phyloP scores from a whole-genome alignment of 805 yeast genomes.

The Metschnikowia lunata region DNA sequence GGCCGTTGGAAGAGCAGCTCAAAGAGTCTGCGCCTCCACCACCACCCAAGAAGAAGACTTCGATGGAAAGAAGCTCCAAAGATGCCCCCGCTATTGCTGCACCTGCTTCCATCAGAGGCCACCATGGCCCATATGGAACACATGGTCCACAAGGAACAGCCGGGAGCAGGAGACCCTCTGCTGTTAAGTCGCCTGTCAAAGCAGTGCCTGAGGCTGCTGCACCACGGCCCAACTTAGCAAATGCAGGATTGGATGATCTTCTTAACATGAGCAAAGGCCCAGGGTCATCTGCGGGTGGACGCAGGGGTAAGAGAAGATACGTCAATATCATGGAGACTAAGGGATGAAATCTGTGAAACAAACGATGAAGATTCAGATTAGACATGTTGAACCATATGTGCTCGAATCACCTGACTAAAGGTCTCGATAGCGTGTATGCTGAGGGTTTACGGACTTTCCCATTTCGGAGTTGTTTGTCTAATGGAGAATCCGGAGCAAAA shows the following conservation, averaged over 20 bases:
- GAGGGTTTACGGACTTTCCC: slow-evolving; percentile 42
- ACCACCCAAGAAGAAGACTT: slow-evolving; percentile 44
- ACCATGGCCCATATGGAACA: slow-evolving; percentile 2
- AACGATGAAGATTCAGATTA: not conserved
- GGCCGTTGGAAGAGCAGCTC: slow-evolving; percentile 60
- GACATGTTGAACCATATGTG: not conserved
- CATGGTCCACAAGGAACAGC: slow-evolving; percentile 1
- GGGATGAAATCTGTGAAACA: not conserved
- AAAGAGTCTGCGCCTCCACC: slow-evolving; percentile 61
- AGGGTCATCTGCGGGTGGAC: slow-evolving; percentile 3
- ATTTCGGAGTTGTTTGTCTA: slow-evolving; percentile 35
- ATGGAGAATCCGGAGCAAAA: slow-evolving; percentile 40
- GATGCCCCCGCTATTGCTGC: slow-evolving; percentile 10
- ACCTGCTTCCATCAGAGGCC: slow-evolving; percentile 10
- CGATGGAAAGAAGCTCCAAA: slow-evolving; percentile 4
- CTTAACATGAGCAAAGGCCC: slow-evolving; percentile 21
- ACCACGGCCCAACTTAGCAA: slow-evolving; percentile 25
- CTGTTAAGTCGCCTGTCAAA: slow-evolving; percentile 38
- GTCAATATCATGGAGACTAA: slow-evolving; percentile 17
- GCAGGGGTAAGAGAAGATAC: slow-evolving; percentile 17
- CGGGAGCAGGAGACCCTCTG: slow-evolving; percentile 56
- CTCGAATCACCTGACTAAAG: not conserved
- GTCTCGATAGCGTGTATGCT: slow-evolving; percentile 30
- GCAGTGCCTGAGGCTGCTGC: slow-evolving; percentile 16
- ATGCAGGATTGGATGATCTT: slow-evolving; percentile 40